A percentile compares a stretch with the other conserved stretches of the same genome.
These are phyloP conservation scores for Coniochaeta hoffmannii DNA, from an alignment of 2,329 filamentous ascomycete species.

Conservation along the genomic window DNA sequence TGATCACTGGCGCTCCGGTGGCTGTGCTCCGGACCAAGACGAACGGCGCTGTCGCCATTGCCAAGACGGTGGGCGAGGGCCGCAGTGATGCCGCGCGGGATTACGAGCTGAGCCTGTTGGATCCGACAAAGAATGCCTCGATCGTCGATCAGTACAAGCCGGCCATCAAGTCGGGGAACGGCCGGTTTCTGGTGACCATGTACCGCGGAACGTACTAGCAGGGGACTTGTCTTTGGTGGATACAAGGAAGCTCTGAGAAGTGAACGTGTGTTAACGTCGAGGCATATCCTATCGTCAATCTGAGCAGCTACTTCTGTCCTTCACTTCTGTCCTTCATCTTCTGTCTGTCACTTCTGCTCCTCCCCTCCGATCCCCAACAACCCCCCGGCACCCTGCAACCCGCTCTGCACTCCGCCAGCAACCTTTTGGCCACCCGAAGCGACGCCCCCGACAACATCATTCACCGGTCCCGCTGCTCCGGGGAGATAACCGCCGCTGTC, in stretches of 20 bases:
- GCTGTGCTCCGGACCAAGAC: constrained; percentile 10
- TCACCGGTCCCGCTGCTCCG: background rate
- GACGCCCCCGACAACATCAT: constrained; percentile 9
- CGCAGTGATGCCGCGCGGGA: constrained; percentile 14
- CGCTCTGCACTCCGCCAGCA: constrained; percentile 7
- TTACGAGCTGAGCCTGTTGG: constrained; percentile 9
- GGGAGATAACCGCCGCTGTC: constrained; percentile 43
- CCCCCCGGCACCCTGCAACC: constrained; percentile 8
- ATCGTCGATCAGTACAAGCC: constrained; percentile 9
- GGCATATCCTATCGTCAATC: background rate
- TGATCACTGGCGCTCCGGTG: constrained; percentile 14
- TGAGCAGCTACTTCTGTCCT: background rate
- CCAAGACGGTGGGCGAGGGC: constrained; percentile 9
- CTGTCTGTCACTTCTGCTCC: background rate
- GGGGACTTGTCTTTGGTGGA: too few relatives aligned
- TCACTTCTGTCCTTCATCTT: background rate
- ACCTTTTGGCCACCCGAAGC: constrained; percentile 5
- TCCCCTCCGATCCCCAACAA: constrained; percentile 7
- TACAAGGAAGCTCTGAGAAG: too few relatives aligned
- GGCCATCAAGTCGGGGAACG: constrained; percentile 9
- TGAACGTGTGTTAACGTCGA: too few relatives aligned
- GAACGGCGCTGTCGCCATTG: constrained; percentile 8
- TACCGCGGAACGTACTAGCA: constrained; percentile 8
- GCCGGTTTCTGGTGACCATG: constrained; percentile 9
- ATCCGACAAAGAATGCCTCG: constrained; percentile 7